Evolutionary conservation across 2,329 filamentous ascomycete genomes (phyloP), one percentile per base, ranked within the genome.

Genomic region (Exophiala mesophila): DNA sequence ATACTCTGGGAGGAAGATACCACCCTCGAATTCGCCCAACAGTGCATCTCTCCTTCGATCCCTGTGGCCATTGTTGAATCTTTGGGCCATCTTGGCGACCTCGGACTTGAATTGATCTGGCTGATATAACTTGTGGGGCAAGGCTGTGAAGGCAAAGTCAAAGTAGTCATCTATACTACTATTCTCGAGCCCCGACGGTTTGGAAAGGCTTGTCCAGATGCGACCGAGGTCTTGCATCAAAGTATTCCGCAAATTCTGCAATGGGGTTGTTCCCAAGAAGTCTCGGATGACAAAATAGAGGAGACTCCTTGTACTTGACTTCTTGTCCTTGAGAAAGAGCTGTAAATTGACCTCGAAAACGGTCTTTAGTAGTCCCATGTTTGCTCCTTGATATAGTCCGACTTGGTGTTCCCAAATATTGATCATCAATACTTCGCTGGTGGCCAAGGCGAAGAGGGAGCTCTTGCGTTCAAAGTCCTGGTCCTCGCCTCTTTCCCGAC

Each of bases 361-460:
- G 0, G 94, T 98, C 76, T 98, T 98, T 59, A 98, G 73, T 58
- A 98, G 69, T 6, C 92, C 92, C 92, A 98, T 98, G 65, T 98
- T 98, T 57, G 92, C 92, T 44, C 92, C 92, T 69, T 98, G 90
- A 63, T 98, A 98, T 64, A 98, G 67, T 35, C 92, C 92, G 49
- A 98, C 92, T 67, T 98, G 92, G 65, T 96, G 90, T 68, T 98
- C 92, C 92, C 92, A 98, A 55, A 98, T 94, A 63, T 98, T 98
- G 66, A 98, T 85, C 61, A 98, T 94, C 56, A 98, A 75, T 39
- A 98, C 90, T 70, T 98, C 92, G 63, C 90, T 97, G 13, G 92
- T 98, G 36, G 92, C 92, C 58, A 98, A 77, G 38, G 92, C 92
- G 68, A 98, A 98, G 15, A 98, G 77, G 17, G 92, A 92, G 65